phyloP scores from a whole-genome alignment of 1,284 basidiomycete species.

The Porogramme epimiltina region DNA sequence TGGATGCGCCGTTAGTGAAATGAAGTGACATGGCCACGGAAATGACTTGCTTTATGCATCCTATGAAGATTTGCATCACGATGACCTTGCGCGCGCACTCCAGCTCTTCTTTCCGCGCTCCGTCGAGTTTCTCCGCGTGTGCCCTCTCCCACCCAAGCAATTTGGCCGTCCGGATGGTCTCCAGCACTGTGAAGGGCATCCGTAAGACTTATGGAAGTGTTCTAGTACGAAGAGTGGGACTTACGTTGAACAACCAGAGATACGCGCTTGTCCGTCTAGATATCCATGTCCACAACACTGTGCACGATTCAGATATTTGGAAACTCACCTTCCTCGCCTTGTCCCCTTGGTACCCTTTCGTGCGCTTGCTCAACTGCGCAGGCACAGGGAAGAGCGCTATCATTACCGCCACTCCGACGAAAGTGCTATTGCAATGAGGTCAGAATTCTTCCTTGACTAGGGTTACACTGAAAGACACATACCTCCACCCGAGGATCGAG shows the following conservation, averaged over 20 bases:
- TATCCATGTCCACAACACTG: slow-evolving; percentile 15
- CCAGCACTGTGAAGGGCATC: background rate
- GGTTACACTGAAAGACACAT: no score
- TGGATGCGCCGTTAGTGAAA: background rate
- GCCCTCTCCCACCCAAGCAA: slow-evolving; percentile 8
- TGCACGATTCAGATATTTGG: no score
- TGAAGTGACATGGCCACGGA: background rate
- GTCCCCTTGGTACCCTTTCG: slow-evolving; percentile 22
- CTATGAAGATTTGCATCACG: slow-evolving; percentile 7
- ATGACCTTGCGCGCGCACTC: slow-evolving; percentile 2
- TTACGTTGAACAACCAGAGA: slow-evolving; percentile 5
- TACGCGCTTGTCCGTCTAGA: slow-evolving; percentile 9
- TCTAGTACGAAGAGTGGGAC: background rate
- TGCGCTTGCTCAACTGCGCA: slow-evolving; percentile 26
- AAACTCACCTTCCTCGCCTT: background rate
- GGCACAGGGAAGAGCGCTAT: slow-evolving; percentile 51
- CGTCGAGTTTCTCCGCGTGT: background rate
- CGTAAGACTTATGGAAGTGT: background rate
- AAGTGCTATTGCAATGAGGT: slow-evolving; percentile 29
- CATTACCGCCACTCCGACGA: slow-evolving; percentile 53
- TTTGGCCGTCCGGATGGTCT: slow-evolving; percentile 10
- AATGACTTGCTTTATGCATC: slow-evolving; percentile 4
- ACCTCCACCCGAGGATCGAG: slow-evolving; percentile 46
- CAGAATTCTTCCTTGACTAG: no score
- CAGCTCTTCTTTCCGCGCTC: slow-evolving; percentile 1